phyloP scores from a whole-genome alignment of 169 alveolate species.

The Babesia ovis region DNA sequence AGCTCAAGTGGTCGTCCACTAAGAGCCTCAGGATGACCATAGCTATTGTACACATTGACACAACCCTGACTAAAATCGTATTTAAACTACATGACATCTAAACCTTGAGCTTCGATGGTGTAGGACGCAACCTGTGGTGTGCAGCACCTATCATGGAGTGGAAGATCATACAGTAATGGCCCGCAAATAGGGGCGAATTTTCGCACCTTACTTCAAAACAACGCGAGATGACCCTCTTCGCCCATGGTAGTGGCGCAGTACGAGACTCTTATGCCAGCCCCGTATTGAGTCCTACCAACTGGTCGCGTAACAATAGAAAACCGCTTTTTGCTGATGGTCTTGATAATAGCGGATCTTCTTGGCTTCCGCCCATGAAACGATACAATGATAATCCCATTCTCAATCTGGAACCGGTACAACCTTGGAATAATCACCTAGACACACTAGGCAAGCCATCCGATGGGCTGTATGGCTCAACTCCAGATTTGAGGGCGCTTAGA shows the following conservation, averaged over 20 bases:
- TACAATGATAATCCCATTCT: background rate
- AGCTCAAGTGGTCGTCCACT: background rate
- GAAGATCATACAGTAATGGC: background rate
- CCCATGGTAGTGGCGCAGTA: background rate
- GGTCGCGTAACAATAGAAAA: conserved; percentile 9
- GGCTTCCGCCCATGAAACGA: background rate
- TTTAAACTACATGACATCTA: background rate
- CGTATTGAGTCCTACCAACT: conserved; percentile 23
- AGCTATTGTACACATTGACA: background rate
- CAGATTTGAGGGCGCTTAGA: conserved; percentile 26
- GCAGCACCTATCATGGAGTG: background rate
- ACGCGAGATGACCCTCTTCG: conserved; percentile 26
- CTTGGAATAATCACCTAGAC: conserved; percentile 9
- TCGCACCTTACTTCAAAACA: background rate
- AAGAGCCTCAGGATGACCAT: background rate
- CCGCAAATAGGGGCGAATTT: conserved; percentile 4
- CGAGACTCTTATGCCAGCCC: conserved; percentile 23
- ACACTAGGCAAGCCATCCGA: conserved; percentile 9
- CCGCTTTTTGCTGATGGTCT: background rate
- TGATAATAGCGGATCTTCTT: background rate
- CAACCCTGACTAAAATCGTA: background rate
- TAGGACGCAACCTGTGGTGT: conserved; percentile 1
- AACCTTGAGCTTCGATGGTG: background rate
- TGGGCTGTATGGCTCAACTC: conserved; percentile 14
- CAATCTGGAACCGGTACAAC: background rate